These are phyloP conservation scores for Neopestalotiopsis clavispora DNA, from an alignment of 2,329 filamentous ascomycete species.

Conservation along the genomic window DNA sequence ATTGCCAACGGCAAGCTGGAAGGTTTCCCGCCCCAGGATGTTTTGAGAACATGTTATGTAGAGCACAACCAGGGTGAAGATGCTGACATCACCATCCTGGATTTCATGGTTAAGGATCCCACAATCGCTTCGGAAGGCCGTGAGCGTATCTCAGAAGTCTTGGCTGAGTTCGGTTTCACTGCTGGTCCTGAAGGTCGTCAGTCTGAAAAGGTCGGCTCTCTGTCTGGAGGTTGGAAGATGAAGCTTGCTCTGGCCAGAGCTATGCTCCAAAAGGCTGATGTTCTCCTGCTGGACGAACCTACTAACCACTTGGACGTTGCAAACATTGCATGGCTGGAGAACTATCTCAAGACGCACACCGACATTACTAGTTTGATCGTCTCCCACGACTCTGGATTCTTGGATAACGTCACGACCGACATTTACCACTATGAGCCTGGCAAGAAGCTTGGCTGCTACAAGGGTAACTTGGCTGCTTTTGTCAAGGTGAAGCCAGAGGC, in stretches of 20 bases:
- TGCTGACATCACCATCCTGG: conserved; percentile 92
- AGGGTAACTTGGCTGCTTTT: conserved; percentile 82
- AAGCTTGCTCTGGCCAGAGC: conserved; percentile 95
- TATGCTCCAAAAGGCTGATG: conserved; percentile 97
- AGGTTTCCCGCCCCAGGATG: conserved; percentile 91
- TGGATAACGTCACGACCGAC: conserved; percentile 97
- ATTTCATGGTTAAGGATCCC: conserved; percentile 90
- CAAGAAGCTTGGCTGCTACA: conserved; percentile 92
- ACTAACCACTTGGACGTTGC: conserved; percentile 97
- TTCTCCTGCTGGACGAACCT: conserved; percentile 95
- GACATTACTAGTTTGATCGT: conserved; percentile 98
- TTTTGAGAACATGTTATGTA: conserved; percentile 94
- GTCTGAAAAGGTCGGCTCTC: conserved; percentile 85
- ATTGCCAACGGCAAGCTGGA: conserved; percentile 96
- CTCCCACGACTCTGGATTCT: conserved; percentile 96
- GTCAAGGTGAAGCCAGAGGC: conserved; percentile 91
- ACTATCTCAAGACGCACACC: conserved; percentile 93
- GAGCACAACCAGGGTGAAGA: conserved; percentile 99
- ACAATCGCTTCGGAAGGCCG: conserved; percentile 78
- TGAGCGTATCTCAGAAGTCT: conserved; percentile 81
- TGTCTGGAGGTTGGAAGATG: conserved; percentile 99
- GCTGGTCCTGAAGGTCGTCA: conserved; percentile 88
- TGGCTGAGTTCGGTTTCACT: conserved; percentile 93
- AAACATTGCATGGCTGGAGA: conserved; percentile 94
- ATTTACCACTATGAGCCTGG: conserved; percentile 97